Evolutionary conservation across 768 basidiomycete species (phyloP), one percentile per base, ranked within the genome.

Genomic region (Agaricus blazei): DNA sequence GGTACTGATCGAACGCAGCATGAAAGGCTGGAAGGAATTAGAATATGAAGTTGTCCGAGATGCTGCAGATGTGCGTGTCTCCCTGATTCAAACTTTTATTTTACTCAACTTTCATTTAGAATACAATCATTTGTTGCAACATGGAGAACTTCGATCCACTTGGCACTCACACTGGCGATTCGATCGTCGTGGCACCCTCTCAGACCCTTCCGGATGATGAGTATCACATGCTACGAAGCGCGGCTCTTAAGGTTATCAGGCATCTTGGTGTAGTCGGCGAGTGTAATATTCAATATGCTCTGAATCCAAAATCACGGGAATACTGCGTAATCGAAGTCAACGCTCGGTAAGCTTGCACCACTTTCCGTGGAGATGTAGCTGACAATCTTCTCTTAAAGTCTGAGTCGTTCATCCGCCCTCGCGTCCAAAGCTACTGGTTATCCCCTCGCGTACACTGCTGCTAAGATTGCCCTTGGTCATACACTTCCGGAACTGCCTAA

Each of bases 111-210:
- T 46, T 55, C 48, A 28, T 45, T 40, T 64, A 93, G 90, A 97
- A 98, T 76, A 98, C 95, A 27, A 99, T 99, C 71, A 98, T 98
- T 64, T 98, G 95, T 75, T 98, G 96, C 74, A 95, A 95, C 72
- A 96, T 96, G 93, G 93, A 98, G 74, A 98, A 99, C 74, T 99
- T 99, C 62, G 97, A 99, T 67, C 97, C 97, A 37, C 88, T 98
- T 57, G 97, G 97, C 60, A 98, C 93, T 24, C 97, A 99, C 70
- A 99, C 97, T 19, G 97, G 97, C 62, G 97, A 98, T 70, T 98
- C 97, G 11, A 99, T 99, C 67, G 97, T 99, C 65, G 94, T 98
- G 42, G 97, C 97, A 3, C 97, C 97, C 1, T 98, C 95, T 3
- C 97, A 99, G 71, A 98, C 97, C 0, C 75, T 99, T 19, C 92